Base-by-base conservation (phyloP, 2,329 filamentous ascomycete species). In the Trichophyton verrucosum region DNA sequence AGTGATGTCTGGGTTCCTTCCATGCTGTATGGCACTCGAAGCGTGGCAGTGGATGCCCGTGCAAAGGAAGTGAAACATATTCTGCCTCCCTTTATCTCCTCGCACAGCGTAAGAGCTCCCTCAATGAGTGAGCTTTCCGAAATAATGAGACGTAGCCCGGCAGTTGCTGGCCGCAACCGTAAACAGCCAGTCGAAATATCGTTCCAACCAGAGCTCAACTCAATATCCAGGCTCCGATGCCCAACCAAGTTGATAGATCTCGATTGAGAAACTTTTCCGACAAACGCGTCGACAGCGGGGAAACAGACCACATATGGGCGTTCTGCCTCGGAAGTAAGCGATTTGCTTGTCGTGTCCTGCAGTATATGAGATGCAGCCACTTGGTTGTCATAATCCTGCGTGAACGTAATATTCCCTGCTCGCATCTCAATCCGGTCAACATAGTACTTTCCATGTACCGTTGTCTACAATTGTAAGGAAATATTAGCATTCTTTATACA, bases 21-120 rank as follows among this genome's bases (percentile, higher is more conserved):
- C 9, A 92, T 80, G 0, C 87, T 91, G 67, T 95, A 99, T 0
- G 91, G 92, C 55, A 96, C 77, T 22, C 78, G 83, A 20, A 87
- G 68, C 33, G 69, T 70, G 33, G 72, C 70, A 17, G 66, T 69
- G 1, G 71, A 73, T 36, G 66, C 63, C 2, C 68, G 61, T 1
- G 65, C 64, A 56, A 77, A 65, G 7, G 69, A 61, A 4, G 63
- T 62, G 57, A 82, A 75, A 11, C 74, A 73, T 40, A 83, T 75
- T 13, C 74, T 72, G 3, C 80, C 79, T 13, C 74, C 38, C 20
- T 46, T 59, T 27, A 22, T 47, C 7, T 49, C 57, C 24, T 59
- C 57, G 61, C 70, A 67, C 20, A 82, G 72, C 2, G 68, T 66
- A 2, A 76, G 69, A 8, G 75, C 69, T 9, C 76, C 78, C 20